Base-by-base conservation (phyloP, 345 rosid species). In the Microcos paniculata region DNA sequence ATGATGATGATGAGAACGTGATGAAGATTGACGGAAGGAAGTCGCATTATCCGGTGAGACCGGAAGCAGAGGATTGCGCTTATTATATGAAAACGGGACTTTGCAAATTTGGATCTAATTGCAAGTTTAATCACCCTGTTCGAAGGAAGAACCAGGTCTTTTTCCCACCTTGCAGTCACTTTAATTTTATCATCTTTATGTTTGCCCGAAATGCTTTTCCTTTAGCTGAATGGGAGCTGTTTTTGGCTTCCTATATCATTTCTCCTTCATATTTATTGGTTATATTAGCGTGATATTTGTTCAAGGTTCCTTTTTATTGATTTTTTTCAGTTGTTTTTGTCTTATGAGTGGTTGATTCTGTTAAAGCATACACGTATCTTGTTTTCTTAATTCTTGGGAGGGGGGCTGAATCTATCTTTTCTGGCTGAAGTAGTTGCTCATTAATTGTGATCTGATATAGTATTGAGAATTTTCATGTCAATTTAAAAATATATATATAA, bases 111-210 rank as follows among this genome's bases (percentile, higher is more conserved):
- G 99, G 95, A 59, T 88, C 86, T 23, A 85, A 66, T 82, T 93
- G 99, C 93, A 93, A 88, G 90, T 93, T 92, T 80, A 96, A 93
- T 77, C 99, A 96, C 28, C 98, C 98, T 30, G 70, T 87, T 71
- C 82, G 80, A 19, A 80, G 81, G 72, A 88, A 78, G 76, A 75
- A 45, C 77, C 91, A 87, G 94, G 99, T 93, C 79, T 33, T 63
- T 30, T 31, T 12, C 28, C 52, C 23, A 11, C 9, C 30, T n/a
- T 40, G 24, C 57, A 66, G 8, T 21, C 19, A n/a, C 7, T 63
- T 7, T 26, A 2, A n/a, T 33, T 14, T 64, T 56, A 53, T 26
- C 23, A 42, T 59, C 28, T 63, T 23, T 42, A 14, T n/a, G 14
- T 61, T 38, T 43, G 16, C 49, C 9, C 18, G 16, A 53, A 69